Evolutionary conservation across 345 rosid species (phyloP).

Genomic region (Acer saccharum): DNA sequence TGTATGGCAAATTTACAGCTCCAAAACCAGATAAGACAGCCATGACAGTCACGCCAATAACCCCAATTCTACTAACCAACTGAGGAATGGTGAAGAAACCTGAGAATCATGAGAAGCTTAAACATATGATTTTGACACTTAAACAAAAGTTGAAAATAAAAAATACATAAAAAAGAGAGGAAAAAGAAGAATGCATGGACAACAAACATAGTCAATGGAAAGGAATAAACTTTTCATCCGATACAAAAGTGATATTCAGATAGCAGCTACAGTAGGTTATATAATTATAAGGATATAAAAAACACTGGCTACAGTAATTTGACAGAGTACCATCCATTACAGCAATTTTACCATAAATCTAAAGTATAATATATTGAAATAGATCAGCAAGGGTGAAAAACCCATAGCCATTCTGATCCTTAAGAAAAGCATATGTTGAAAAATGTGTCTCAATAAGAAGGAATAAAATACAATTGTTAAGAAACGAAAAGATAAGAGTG

Average conservation of each 20-base stretch:
- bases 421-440: too few species aligned
- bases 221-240: neutral
- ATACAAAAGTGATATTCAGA: neutral
- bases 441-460: too few species aligned
- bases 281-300: too few species aligned
- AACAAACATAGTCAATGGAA: neutral
- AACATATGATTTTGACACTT: neutral
- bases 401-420: too few species aligned
- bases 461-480: too few species aligned
- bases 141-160: neutral
- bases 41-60: constrained; percentile 97
- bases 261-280: neutral
- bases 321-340: too few species aligned
- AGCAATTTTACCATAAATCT: too few species aligned
- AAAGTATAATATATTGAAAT: too few species aligned
- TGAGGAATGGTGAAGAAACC: constrained; percentile 97
- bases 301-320: too few species aligned
- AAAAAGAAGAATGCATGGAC: neutral
- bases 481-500: too few species aligned
- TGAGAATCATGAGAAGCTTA: constrained; percentile 30
- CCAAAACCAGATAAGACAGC: constrained; percentile 98
- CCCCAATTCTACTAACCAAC: constrained; percentile 96
- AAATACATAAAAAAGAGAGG: neutral
- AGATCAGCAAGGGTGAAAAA: too few species aligned
- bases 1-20: constrained; percentile 96